phyloP scores from a whole-genome alignment of 768 basidiomycete genomes.

The Suillus decipiens region DNA sequence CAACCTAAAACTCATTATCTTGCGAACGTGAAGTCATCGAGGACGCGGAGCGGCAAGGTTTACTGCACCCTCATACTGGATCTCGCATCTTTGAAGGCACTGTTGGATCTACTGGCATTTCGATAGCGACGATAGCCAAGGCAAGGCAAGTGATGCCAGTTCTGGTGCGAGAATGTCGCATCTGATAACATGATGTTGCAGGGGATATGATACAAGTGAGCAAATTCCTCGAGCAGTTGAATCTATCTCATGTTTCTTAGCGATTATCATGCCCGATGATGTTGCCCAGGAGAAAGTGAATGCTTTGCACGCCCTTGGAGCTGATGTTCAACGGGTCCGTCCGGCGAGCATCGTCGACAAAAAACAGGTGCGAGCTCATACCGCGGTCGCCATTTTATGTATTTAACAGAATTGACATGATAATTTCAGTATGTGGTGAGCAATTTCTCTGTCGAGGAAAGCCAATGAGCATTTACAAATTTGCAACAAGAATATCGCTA shows the following conservation, averaged over 20 bases:
- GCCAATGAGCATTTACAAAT: background rate
- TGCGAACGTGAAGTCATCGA: constrained; percentile 72
- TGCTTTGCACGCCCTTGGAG: constrained; percentile 80
- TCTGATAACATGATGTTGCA: constrained; percentile 28
- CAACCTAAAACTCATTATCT: background rate
- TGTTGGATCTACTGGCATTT: constrained; percentile 94
- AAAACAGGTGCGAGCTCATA: constrained; percentile 65
- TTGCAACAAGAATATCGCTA: constrained; percentile 75
- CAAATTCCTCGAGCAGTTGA: constrained; percentile 11
- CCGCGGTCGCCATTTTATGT: constrained; percentile 9
- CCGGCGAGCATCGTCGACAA: constrained; percentile 97
- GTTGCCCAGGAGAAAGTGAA: constrained; percentile 91
- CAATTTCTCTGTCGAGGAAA: constrained; percentile 15
- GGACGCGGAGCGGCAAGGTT: constrained; percentile 83
- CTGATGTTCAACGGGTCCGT: constrained; percentile 86
- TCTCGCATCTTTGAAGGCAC: constrained; percentile 98
- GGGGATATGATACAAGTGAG: constrained; percentile 87
- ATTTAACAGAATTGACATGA: constrained; percentile 1
- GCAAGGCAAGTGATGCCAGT: constrained; percentile 58
- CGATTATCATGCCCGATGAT: constrained; percentile 90
- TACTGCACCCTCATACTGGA: constrained; percentile 82
- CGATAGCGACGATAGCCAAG: constrained; percentile 88
- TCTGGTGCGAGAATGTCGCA: background rate
- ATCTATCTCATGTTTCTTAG: constrained; percentile 37
- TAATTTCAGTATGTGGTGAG: constrained; percentile 62